Conservation (phyloP, 805 yeast species). For the Maudiozyma turicensis region DNA sequence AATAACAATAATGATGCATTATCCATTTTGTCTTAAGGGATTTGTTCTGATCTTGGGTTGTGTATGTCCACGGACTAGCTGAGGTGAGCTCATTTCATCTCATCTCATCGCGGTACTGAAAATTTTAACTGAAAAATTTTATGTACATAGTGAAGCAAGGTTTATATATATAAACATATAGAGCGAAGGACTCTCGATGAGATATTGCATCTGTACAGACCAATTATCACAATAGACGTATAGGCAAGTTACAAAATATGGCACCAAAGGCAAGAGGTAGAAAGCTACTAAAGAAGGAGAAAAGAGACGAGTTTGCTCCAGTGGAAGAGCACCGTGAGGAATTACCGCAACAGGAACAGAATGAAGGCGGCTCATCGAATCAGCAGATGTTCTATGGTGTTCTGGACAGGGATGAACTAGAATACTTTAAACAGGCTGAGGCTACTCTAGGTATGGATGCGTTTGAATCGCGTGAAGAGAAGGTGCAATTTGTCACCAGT, state of each 20-base stretch:
- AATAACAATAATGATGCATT: background rate
- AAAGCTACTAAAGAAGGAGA: slow-evolving; percentile 28
- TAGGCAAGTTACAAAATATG: background rate
- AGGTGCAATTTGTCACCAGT: slow-evolving; percentile 58
- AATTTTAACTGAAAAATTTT: background rate
- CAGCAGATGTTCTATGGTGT: slow-evolving; percentile 66
- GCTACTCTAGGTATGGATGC: slow-evolving; percentile 73
- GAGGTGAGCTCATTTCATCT: background rate
- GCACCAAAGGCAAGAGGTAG: slow-evolving; percentile 34
- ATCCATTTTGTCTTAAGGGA: no score
- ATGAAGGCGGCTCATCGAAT: slow-evolving; percentile 5
- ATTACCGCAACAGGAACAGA: slow-evolving; percentile 3
- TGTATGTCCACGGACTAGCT: no score
- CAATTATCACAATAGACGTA: background rate
- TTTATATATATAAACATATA: background rate
- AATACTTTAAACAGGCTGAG: slow-evolving; percentile 90
- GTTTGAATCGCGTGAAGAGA: slow-evolving; percentile 65
- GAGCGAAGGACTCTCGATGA: background rate
- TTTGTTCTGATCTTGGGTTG: no score
- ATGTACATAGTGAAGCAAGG: background rate
- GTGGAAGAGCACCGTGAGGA: slow-evolving; percentile 9
- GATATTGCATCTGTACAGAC: background rate
- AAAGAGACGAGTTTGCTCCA: slow-evolving; percentile 18
- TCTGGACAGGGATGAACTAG: slow-evolving; percentile 73
- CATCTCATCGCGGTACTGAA: background rate